Evolutionary conservation across 768 basidiomycete species (phyloP), one percentile per base, ranked within the genome.

Genomic region (Boletus rufocinnamomeus): DNA sequence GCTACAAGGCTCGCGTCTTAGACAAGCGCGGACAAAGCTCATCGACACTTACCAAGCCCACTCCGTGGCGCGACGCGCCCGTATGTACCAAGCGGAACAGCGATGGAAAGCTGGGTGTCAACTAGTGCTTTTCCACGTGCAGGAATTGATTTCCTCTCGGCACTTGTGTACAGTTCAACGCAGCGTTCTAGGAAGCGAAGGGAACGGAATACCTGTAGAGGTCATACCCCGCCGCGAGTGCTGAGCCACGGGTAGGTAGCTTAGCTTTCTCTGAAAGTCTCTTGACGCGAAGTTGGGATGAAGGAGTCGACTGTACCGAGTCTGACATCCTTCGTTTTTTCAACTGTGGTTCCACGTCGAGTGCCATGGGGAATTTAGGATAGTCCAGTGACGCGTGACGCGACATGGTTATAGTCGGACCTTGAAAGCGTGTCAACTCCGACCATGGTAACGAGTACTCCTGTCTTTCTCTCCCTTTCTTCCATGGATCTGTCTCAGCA

Each of bases 1-100:
- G 97, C 97, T 97, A 61, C 19, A 61, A 43, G 17, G 58, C 30
- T 49, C 28, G 54, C 25, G 19, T 52, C 28, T 54, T 9, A 50
- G 49, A 43, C 38, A 35, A 23, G 54, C 5, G 21, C 53, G 45
- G 32, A 25, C n/a, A 48, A 34, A 50, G 34, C 16, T 43, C 7
- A 16, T 16, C 32, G 13, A 23, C 21, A 74, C 88, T 52, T 59
- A 97, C 96, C 96, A 28, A 98, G 86, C 21, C 97, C 97, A 71
- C 90, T 93, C 25, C 96, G 85, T 21, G 97, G 97, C 3, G 97
- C 97, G 57, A 99, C 88, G 54, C 97, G 93, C 62, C 96, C 97
- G 69, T 99, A 98, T 4, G 94, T 95, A 3, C 95, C 97, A 44
- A 78, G 76, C 1, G 97, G 97, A 2, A 99, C 93, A 23, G 95